phyloP scores from a whole-genome alignment of 2,329 filamentous ascomycete genomes.

The Venturia asperata region DNA sequence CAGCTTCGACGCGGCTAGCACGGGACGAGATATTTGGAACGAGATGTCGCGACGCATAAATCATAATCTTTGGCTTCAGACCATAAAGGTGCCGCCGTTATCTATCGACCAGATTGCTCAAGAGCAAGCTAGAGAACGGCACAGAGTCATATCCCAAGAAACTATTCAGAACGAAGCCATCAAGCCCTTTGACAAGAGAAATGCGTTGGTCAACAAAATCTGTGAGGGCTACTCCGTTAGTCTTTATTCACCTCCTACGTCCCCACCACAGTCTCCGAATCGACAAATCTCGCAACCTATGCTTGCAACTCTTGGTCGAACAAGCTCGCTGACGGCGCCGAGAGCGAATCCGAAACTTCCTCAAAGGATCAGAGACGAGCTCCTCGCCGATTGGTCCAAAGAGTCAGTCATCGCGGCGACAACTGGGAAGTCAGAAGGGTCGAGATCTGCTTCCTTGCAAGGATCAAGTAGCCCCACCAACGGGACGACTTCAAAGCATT shows the following conservation, averaged over 20 bases:
- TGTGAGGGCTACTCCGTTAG: slow-evolving; percentile 61
- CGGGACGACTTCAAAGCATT: slow-evolving; percentile 13
- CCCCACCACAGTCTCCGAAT: slow-evolving; percentile 62
- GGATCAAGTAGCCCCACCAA: slow-evolving; percentile 54
- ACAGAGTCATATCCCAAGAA: background rate
- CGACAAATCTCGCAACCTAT: slow-evolving; percentile 58
- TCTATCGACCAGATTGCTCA: slow-evolving; percentile 52
- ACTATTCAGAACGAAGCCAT: slow-evolving; percentile 46
- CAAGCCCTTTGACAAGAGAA: slow-evolving; percentile 67
- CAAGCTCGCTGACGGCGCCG: background rate
- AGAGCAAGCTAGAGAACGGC: slow-evolving; percentile 28
- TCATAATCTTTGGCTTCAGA: slow-evolving; percentile 72
- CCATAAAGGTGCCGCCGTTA: slow-evolving; percentile 62
- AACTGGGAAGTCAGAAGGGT: slow-evolving; percentile 50
- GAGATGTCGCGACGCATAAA: slow-evolving; percentile 69
- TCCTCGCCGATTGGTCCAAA: slow-evolving; percentile 73
- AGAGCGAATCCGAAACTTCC: slow-evolving; percentile 47
- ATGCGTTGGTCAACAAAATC: slow-evolving; percentile 66
- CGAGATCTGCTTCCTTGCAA: slow-evolving; percentile 65
- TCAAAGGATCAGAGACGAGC: slow-evolving; percentile 60
- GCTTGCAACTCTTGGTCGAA: slow-evolving; percentile 35
- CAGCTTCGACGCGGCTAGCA: slow-evolving; percentile 61
- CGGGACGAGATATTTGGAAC: slow-evolving; percentile 64
- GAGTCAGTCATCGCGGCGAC: slow-evolving; percentile 64
- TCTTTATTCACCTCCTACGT: slow-evolving; percentile 57